Percentiles rank a stretch among this genome's conserved stretches.
phyloP scores from a whole-genome alignment of 331 rosid species.

The Phaseolus coccineus region DNA sequence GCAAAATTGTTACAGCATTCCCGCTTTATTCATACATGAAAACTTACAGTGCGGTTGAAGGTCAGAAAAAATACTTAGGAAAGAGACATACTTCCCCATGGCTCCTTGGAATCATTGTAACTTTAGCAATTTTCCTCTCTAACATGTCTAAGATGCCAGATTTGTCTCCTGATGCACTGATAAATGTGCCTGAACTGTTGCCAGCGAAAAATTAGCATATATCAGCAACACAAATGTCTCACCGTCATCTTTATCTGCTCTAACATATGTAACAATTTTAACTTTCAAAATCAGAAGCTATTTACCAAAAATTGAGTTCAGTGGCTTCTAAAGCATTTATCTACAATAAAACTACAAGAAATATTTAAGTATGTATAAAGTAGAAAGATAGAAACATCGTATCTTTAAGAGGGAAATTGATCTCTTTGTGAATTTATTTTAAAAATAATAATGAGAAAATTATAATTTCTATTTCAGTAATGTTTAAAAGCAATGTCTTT shows the following conservation, averaged over 20 bases:
- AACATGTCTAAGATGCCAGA: slow-evolving; percentile 49
- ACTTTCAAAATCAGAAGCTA: slow-evolving; percentile 22
- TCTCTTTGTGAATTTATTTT: too few species aligned
- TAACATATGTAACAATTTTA: slow-evolving; percentile 22
- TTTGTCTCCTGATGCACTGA: slow-evolving; percentile 56
- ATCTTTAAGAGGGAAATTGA: too few species aligned
- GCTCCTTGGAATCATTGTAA: slow-evolving; percentile 50
- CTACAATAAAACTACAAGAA: too few species aligned
- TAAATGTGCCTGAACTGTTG: slow-evolving; percentile 57
- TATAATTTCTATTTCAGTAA: too few species aligned
- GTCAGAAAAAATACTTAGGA: not conserved
- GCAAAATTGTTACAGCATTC: slow-evolving; percentile 20
- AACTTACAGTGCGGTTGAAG: not conserved
- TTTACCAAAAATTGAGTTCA: too few species aligned
- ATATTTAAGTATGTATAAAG: too few species aligned
- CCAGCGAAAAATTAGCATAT: slow-evolving; percentile 36
- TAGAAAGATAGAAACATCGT: too few species aligned
- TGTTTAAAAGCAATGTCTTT: too few species aligned
- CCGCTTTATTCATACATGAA: slow-evolving; percentile 11
- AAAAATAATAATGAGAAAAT: too few species aligned
- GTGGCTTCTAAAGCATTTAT: too few species aligned
- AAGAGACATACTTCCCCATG: slow-evolving; percentile 55
- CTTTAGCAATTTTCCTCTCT: slow-evolving; percentile 57
- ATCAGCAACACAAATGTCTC: slow-evolving; percentile 27
- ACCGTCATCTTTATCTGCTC: slow-evolving; percentile 11